Evolutionary conservation across 2,329 filamentous ascomycete species (phyloP), one percentile per base, ranked within the genome.

Genomic region (Mycocentrospora acerina): DNA sequence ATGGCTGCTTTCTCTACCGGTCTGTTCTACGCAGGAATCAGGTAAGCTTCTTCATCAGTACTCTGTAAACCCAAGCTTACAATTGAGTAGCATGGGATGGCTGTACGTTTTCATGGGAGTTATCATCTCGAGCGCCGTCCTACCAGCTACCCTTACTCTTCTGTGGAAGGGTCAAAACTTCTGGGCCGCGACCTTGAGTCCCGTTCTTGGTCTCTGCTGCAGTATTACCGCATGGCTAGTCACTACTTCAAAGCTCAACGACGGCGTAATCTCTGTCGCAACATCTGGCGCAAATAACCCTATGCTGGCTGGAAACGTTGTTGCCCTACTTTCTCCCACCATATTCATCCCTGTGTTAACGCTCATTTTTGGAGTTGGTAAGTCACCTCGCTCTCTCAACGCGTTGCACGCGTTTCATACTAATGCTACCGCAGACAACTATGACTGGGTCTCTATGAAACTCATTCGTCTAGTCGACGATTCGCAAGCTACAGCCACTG

Each of bases 51-150:
- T 13, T 19, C 3, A 13, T 28, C 12, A 5, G 6, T 5, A 15
- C 12, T 3, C 18, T 29, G 4, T 19, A 28, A 13, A 12, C 18
- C 4, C 16, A 28, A 19, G 14, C 35, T 39, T 24, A 43, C 14
- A 9, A 7, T 10, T 26, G 7, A 3, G 3, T 37, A 55, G 53
- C 33, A 93, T 95, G 87, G 89, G 89, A 7, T 94, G 90, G 58
- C 74, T 94, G 1, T 94, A 93, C 60, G 72, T 95, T 1, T 79
- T 95, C 61, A 95, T 95, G 90, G 90, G 90, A 4, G 86, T 90
- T 32, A 88, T 95, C 55, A 93, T 95, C 57, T 90, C 85, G 0
- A 81, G 86, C 0, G 90, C 88, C 2, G 88, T 94, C 1, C 76
- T 95, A 8, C 90, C 90, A 0, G 87, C 88, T 0, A 84, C 88